A percentile compares a stretch with the other conserved stretches of the same genome.
phyloP scores from a whole-genome alignment of 1,139 yeast genomes.

The Suhomyces chickasaworum region DNA sequence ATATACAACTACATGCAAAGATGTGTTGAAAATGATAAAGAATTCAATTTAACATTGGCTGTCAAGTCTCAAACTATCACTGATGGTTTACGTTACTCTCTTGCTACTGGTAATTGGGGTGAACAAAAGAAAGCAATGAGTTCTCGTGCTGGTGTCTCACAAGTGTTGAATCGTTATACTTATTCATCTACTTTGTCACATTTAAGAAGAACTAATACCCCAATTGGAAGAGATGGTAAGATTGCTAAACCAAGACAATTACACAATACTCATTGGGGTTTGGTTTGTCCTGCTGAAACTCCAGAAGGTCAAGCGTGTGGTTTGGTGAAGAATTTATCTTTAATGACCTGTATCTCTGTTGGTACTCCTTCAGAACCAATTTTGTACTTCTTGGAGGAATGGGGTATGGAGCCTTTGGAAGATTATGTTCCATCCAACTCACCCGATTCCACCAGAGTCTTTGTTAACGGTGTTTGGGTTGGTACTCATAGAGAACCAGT shows the following conservation, averaged over 20 bases:
- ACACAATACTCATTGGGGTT: slow-evolving; percentile 99
- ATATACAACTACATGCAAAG: slow-evolving; percentile 98
- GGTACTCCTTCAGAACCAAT: slow-evolving; percentile 98
- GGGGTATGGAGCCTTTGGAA: slow-evolving; percentile 99
- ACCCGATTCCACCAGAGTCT: slow-evolving; percentile 90
- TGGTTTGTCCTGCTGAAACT: slow-evolving; percentile 99
- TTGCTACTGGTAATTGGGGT: slow-evolving; percentile 99
- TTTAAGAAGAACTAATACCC: slow-evolving; percentile 97
- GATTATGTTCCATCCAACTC: slow-evolving; percentile 93
- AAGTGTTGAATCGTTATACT: slow-evolving; percentile 95
- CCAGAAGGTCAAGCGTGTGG: slow-evolving; percentile 99
- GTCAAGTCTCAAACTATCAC: slow-evolving; percentile 97
- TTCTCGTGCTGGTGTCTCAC: slow-evolving; percentile 98
- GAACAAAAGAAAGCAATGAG: slow-evolving; percentile 99
- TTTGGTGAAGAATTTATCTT: slow-evolving; percentile 88
- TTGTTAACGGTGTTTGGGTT: slow-evolving; percentile 98
- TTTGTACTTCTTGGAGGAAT: slow-evolving; percentile 89
- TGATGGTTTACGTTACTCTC: slow-evolving; percentile 93
- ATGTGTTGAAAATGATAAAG: slow-evolving; percentile 97
- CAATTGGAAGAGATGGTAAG: slow-evolving; percentile 98
- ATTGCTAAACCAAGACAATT: slow-evolving; percentile 97
- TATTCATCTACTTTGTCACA: slow-evolving; percentile 97
- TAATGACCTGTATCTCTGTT: slow-evolving; percentile 97
- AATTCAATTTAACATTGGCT: slow-evolving; percentile 92
- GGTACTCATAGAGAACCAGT: slow-evolving; percentile 98